Evolutionary conservation across 176 grass and related monocot genomes (phyloP).

Genomic region (Oryza coarctata): DNA sequence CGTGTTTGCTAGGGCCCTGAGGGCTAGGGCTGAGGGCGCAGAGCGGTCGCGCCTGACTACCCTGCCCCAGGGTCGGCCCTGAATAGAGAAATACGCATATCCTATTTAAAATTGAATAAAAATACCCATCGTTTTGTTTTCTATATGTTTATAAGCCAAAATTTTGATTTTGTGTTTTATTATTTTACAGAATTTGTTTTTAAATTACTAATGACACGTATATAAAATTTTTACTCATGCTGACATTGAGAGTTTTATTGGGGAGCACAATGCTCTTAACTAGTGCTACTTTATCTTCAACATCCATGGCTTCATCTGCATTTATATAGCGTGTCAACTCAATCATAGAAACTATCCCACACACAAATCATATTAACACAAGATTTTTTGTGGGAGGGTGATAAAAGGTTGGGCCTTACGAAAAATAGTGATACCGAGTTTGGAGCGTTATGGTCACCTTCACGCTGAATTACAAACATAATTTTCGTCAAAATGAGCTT

Average conservation of each 20-base stretch:
- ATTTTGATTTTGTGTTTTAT: too few species aligned
- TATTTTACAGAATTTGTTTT: too few species aligned
- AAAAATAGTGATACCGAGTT: conserved; percentile 98
- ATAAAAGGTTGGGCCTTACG: conserved; percentile 57
- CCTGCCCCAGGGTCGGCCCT: too few species aligned
- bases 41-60: too few species aligned
- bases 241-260: conserved; percentile 89
- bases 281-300: conserved; percentile 97
- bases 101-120: conserved; percentile 44
- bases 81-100: too few species aligned
- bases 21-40: too few species aligned
- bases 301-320: conserved; percentile 83
- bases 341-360: not conserved
- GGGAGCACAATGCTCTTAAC: conserved; percentile 85
- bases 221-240: too few species aligned
- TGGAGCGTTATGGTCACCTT: conserved; percentile 86
- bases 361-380: not conserved
- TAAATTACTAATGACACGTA: too few species aligned
- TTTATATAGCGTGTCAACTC: conserved; percentile 31
- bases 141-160: too few species aligned
- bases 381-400: not conserved
- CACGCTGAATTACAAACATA: conserved; percentile 62
- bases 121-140: too few species aligned
- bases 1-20: too few species aligned
- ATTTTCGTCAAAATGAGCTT: conserved; percentile 1